Evolutionary conservation across 495 filamentous ascomycete species (phyloP).

Genomic region (Daldinia grandis): DNA sequence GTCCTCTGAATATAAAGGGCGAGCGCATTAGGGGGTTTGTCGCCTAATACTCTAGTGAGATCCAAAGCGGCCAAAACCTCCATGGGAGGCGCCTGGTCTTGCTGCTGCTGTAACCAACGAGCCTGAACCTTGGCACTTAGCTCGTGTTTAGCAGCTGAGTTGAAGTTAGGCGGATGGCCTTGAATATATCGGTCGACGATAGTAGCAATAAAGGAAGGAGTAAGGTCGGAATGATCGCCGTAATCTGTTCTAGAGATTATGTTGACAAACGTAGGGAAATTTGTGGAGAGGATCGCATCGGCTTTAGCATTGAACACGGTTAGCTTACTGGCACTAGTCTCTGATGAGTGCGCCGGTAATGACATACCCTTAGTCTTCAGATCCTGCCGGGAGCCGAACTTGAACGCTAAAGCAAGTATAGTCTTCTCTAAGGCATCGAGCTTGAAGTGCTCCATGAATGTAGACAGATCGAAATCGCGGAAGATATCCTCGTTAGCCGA

Average conservation of each 20-base stretch:
- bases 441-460: constrained; percentile 93
- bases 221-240: constrained; percentile 68
- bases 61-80: constrained; percentile 79
- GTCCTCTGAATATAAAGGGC: constrained; percentile 78
- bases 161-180: constrained; percentile 82
- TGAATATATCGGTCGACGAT: constrained; percentile 84
- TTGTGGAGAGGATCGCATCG: constrained; percentile 81
- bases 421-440: constrained; percentile 87
- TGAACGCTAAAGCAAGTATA: constrained; percentile 88
- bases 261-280: constrained; percentile 76
- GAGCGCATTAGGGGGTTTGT: constrained; percentile 70
- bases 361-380: constrained; percentile 84
- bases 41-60: constrained; percentile 71
- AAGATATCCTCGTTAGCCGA: constrained; percentile 84
- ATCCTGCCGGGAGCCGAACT: constrained; percentile 77
- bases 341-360: constrained; percentile 13
- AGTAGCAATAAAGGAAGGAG: constrained; percentile 71
- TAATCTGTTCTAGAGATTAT: constrained; percentile 65
- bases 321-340: constrained; percentile 38
- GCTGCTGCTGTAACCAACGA: constrained; percentile 66
- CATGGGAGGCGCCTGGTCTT: constrained; percentile 68
- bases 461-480: constrained; percentile 90
- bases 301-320: constrained; percentile 61
- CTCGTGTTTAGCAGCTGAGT: constrained; percentile 73
- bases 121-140: constrained; percentile 70